phyloP scores from a whole-genome alignment of 495 filamentous ascomycete species.

The Aspergillus affinis region DNA sequence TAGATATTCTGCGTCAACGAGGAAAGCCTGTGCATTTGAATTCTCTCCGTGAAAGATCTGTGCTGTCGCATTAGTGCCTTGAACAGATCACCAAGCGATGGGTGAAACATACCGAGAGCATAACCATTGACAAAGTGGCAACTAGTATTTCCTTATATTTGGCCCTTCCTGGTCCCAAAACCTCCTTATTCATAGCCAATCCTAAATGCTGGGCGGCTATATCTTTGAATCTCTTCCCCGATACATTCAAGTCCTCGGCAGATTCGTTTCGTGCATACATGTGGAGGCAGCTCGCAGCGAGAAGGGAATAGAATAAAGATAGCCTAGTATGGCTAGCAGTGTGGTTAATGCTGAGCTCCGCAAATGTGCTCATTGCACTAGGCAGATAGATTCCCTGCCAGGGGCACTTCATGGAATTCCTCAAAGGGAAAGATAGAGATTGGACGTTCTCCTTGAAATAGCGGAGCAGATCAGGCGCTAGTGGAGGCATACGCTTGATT shows the following conservation, averaged over 20 bases:
- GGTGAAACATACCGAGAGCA: slow-evolving; percentile 8
- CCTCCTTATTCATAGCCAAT: slow-evolving; percentile 9
- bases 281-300: slow-evolving; percentile 9
- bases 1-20: slow-evolving; percentile 16
- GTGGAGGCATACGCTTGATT: too few relatives aligned
- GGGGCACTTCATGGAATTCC: slow-evolving; percentile 4
- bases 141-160: slow-evolving; percentile 22
- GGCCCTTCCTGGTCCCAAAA: neutral
- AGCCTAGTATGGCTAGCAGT: slow-evolving; percentile 5
- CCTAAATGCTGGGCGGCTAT: slow-evolving; percentile 10
- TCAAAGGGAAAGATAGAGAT: too few relatives aligned
- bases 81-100: neutral
- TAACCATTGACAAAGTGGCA: slow-evolving; percentile 12
- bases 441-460: too few relatives aligned
- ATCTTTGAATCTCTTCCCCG: neutral
- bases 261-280: neutral
- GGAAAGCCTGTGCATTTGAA: slow-evolving; percentile 8
- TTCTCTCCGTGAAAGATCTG: slow-evolving; percentile 8
- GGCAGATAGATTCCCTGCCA: slow-evolving; percentile 18
- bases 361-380: slow-evolving; percentile 8
- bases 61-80: neutral
- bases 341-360: slow-evolving; percentile 6
- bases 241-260: neutral
- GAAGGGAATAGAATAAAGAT: slow-evolving; percentile 14
- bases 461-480: too few relatives aligned